Conservation (phyloP, 805 yeast species). For the Suhomyces faveliae region DNA sequence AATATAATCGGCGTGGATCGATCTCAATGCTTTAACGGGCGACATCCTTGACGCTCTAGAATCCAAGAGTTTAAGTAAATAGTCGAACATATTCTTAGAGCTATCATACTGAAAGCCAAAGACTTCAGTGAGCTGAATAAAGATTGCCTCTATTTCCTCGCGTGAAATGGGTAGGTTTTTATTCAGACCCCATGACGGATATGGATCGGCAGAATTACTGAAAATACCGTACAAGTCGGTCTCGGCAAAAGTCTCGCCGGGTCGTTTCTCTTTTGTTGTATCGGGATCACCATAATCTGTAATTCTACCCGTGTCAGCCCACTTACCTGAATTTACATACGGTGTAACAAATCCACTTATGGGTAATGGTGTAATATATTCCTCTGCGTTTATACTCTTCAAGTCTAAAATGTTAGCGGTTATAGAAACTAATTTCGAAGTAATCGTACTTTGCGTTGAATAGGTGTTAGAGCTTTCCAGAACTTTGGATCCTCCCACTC, state of each 20-base stretch:
- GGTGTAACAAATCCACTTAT: constrained; percentile 49
- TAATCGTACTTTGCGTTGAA: background rate
- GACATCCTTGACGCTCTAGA: constrained; percentile 68
- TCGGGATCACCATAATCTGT: constrained; percentile 31
- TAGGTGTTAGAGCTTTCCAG: background rate
- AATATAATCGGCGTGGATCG: constrained; percentile 72
- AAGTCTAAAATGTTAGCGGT: constrained; percentile 6
- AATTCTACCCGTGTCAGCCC: constrained; percentile 14
- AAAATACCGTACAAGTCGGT: constrained; percentile 42
- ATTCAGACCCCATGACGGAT: constrained; percentile 51
- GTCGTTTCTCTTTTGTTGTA: constrained; percentile 20
- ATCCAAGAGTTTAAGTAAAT: constrained; percentile 58
- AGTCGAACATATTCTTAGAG: constrained; percentile 65
- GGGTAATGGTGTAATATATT: constrained; percentile 8
- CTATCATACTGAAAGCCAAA: constrained; percentile 73
- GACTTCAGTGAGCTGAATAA: constrained; percentile 48
- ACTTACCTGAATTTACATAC: constrained; percentile 29
- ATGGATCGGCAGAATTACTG: constrained; percentile 47
- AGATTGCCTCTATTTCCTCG: constrained; percentile 55
- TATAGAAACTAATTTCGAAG: background rate
- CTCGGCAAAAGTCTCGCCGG: constrained; percentile 40
- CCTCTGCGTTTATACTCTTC: background rate
- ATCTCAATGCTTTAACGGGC: constrained; percentile 51
- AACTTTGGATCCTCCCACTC: background rate
- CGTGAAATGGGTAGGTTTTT: constrained; percentile 47